Evolutionary conservation across 1,139 yeast genomes (phyloP).

Genomic region (Taiozyma sp.): DNA sequence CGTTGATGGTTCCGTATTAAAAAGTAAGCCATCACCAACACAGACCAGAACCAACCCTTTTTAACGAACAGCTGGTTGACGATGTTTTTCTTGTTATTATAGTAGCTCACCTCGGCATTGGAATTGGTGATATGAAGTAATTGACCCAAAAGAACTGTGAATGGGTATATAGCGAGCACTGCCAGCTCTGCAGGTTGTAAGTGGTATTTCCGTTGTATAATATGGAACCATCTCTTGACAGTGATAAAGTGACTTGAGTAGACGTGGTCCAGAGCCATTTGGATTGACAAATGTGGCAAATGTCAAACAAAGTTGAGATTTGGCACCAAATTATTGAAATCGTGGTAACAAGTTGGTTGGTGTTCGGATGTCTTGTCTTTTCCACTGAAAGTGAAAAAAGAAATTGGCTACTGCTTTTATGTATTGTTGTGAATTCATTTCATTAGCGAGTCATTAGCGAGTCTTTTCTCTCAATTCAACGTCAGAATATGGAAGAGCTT

Average conservation of each 20-base stretch:
- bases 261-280: neutral
- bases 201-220: constrained; percentile 1
- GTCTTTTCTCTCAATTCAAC: neutral
- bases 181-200: constrained; percentile 15
- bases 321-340: neutral
- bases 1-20: constrained; percentile 9
- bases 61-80: constrained; percentile 77
- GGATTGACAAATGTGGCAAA: neutral
- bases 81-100: constrained; percentile 28
- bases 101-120: constrained; percentile 22
- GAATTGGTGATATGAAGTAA: constrained; percentile 10
- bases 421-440: neutral
- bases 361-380: neutral
- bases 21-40: constrained; percentile 30
- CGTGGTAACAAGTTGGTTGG: neutral
- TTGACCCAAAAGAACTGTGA: constrained; percentile 27
- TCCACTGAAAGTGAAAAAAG: neutral
- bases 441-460: too few species aligned
- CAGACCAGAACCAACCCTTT: constrained; percentile 93
- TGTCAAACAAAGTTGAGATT: neutral
- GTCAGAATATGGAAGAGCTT: constrained; percentile 17
- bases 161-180: constrained; percentile 24
- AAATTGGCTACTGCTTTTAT: too few species aligned
- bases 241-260: constrained; percentile 4
- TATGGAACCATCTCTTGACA: neutral